Base-by-base conservation (phyloP, 371 early-diverging fungal species). In the Catenaria anguillulae region DNA sequence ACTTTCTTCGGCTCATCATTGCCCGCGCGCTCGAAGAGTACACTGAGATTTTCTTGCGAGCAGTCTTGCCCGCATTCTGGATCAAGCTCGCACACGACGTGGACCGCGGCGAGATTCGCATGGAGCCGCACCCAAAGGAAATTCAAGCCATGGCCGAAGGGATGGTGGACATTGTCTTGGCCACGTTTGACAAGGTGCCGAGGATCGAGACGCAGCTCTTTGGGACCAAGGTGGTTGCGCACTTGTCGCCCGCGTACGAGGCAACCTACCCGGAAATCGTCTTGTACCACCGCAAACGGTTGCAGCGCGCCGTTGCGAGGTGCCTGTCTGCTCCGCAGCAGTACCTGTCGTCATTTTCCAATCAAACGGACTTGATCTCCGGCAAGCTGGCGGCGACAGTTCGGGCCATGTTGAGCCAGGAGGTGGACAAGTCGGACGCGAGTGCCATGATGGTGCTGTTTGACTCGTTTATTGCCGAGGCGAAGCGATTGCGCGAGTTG, bases 161-260 rank as follows among this genome's bases (percentile, higher is more conserved):
- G 4, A 63, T 79, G 35, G 63, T 75, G 33, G 76, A 79, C 46
- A 54, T 60, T 21, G 61, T 75, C 8, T 58, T 75, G 29, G 61
- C 62, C 2, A 67, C 78, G 21, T 71, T 72, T 4, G 76, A 78
- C 46, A 52, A 69, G 4, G 68, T 78, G 48, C 78, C 78, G 19
- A 72, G 74, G 59, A 68, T 77, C 43, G 77, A 77, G 67, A 75
- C 77, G 19, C 77, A 77, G 65, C 65, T 77, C 0, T 77, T 77
- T 63, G 64, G 26, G 48, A 8, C 40, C 33, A 31, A 24, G 33
- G 34, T 4, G 15, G 70, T 72, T 17, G 73, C 74, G 40, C 72
- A 72, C 46, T 68, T 78, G 21, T 31, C 65, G 6, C 71, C 75
- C 23, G 74, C 68, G 26, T 73, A 75, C 66, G 76, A 71, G 55